These are phyloP conservation scores for Lavandula angustifolia DNA, from an alignment of 257 asterid species.

Conservation along the genomic window DNA sequence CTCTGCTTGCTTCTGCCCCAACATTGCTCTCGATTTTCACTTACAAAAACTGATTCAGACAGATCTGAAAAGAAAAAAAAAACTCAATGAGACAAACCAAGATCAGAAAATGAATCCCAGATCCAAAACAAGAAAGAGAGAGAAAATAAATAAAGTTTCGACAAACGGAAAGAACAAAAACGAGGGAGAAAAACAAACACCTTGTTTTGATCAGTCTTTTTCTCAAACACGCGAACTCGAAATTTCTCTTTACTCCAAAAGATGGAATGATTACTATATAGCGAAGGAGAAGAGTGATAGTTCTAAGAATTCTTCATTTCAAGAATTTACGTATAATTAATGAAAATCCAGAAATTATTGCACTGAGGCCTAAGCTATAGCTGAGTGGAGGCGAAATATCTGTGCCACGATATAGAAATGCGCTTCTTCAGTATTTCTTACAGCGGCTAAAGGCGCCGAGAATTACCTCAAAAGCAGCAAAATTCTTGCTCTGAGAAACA, in stretches of 20 bases:
- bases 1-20: constrained; percentile 66
- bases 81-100: constrained; percentile 31
- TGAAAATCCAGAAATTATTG: constrained; percentile 37
- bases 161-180: constrained; percentile 19
- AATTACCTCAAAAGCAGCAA: constrained; percentile 40
- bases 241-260: background rate
- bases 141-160: background rate
- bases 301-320: constrained; percentile 24
- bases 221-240: constrained; percentile 24
- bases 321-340: constrained; percentile 11
- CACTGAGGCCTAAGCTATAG: constrained; percentile 22
- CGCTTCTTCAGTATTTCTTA: constrained; percentile 29
- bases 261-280: background rate
- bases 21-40: constrained; percentile 44
- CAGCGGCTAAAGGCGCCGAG: constrained; percentile 43
- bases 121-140: constrained; percentile 22
- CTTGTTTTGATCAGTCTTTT: constrained; percentile 34
- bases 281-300: constrained; percentile 22
- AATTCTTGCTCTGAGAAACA: constrained; percentile 3
- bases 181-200: constrained; percentile 9
- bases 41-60: background rate
- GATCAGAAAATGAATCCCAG: constrained; percentile 7
- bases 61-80: constrained; percentile 21
- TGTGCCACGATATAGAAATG: constrained; percentile 26
- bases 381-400: constrained; percentile 9